Evolutionary conservation across 2,329 filamentous ascomycete species (phyloP).

Genomic region (Botrytis byssoidea): DNA sequence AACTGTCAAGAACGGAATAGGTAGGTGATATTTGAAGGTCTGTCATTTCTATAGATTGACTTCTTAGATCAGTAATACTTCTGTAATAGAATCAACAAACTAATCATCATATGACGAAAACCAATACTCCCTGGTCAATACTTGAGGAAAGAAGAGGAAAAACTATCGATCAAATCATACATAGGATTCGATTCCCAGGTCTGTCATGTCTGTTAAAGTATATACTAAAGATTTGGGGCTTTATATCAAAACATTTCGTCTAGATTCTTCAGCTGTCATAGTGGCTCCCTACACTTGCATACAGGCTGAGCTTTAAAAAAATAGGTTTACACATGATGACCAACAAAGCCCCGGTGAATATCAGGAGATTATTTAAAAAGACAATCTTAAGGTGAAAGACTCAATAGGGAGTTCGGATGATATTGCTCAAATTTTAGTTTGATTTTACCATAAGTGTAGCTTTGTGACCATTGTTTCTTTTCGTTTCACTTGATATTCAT

Average conservation of each 20-base stretch:
- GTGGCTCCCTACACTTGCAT: not conserved
- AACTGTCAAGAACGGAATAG: not conserved
- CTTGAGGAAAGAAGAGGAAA: not conserved
- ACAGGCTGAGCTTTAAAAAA: not conserved
- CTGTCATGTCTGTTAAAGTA: not conserved
- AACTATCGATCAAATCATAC: not conserved
- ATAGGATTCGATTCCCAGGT: not conserved
- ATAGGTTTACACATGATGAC: not conserved
- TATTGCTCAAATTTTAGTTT: not conserved
- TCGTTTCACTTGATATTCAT: not conserved
- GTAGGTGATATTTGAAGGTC: not conserved
- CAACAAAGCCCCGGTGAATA: not conserved
- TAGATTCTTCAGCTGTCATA: not conserved
- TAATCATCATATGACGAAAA: not conserved
- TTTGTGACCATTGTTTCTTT: not conserved
- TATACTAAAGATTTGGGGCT: not conserved
- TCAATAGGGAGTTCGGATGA: not conserved
- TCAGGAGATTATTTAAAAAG: not conserved
- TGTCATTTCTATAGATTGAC: not conserved
- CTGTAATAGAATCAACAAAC: not conserved
- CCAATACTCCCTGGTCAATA: fast-evolving
- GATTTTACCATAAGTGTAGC: not conserved
- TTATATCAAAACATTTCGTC: not conserved
- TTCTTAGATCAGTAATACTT: not conserved
- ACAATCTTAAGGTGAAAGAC: not conserved